phyloP scores from a whole-genome alignment of 768 basidiomycete species.

The Clitopilus passeckerianus region DNA sequence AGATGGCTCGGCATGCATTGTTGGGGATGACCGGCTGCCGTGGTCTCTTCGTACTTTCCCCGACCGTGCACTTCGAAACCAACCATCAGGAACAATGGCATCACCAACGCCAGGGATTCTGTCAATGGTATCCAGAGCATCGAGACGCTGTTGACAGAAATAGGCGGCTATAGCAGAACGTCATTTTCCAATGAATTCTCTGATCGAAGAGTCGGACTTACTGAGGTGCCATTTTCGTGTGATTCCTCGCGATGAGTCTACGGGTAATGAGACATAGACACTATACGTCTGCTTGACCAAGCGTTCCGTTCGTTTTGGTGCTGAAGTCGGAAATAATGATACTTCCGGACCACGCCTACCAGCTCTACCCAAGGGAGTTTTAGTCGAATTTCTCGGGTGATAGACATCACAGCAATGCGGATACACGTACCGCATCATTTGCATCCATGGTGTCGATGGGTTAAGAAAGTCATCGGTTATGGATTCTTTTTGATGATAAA shows the following conservation, averaged over 20 bases:
- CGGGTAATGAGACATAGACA: constrained; percentile 63
- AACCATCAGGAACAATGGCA: constrained; percentile 65
- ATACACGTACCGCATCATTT: constrained; percentile 57
- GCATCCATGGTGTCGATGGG: constrained; percentile 70
- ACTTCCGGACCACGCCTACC: constrained; percentile 12
- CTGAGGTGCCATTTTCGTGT: constrained; percentile 83
- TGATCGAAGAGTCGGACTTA: constrained; percentile 28
- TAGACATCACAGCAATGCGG: constrained; percentile 1
- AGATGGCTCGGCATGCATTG: constrained; percentile 21
- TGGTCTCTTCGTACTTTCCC: constrained; percentile 46
- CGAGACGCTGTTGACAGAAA: constrained; percentile 74
- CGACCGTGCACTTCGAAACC: constrained; percentile 75
- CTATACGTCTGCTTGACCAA: constrained; percentile 85
- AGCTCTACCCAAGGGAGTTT: neutral
- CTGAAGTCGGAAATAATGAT: constrained; percentile 4
- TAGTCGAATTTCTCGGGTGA: neutral
- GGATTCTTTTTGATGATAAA: constrained; percentile 79
- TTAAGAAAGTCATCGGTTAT: constrained; percentile 52
- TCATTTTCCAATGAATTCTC: constrained; percentile 18
- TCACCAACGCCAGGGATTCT: constrained; percentile 63
- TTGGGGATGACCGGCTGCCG: constrained; percentile 38
- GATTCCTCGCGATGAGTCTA: constrained; percentile 43
- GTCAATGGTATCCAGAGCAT: constrained; percentile 68
- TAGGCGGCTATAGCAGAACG: constrained; percentile 57
- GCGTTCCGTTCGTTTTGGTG: constrained; percentile 48